Percentiles rank a stretch among this genome's conserved stretches.
These are phyloP conservation scores for Ogataea nakhonphanomensis DNA, from an alignment of 805 yeast species.

Conservation along the genomic window DNA sequence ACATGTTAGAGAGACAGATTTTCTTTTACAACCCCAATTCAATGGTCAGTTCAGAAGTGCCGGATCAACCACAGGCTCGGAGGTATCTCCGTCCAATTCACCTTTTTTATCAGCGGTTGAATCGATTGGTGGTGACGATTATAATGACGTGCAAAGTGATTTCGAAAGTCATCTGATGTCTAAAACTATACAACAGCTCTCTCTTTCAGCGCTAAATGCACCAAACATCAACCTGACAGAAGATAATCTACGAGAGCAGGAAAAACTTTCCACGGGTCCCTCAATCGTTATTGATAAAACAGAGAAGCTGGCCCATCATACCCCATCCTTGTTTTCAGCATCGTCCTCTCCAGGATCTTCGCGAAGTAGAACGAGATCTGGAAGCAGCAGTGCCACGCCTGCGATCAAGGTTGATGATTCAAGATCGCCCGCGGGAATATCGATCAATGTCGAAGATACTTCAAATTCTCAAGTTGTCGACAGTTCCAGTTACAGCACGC, in stretches of 20 bases:
- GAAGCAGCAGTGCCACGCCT: constrained; percentile 22
- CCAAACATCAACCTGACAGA: constrained; percentile 19
- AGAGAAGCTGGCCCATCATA: constrained; percentile 40
- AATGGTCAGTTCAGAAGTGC: constrained; percentile 18
- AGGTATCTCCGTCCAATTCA: constrained; percentile 24
- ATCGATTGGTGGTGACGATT: constrained; percentile 23
- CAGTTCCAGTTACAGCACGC: constrained; percentile 7
- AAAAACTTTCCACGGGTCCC: constrained; percentile 12
- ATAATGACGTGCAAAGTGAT: constrained; percentile 13
- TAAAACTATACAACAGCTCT: constrained; percentile 15
- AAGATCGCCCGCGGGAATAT: constrained; percentile 8
- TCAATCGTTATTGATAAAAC: constrained; percentile 34
- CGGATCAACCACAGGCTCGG: constrained; percentile 18
- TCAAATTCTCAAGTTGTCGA: not conserved
- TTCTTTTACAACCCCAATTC: constrained; percentile 11
- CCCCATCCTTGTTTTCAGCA: constrained; percentile 56
- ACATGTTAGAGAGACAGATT: not conserved
- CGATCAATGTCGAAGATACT: constrained; percentile 6
- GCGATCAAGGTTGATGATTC: constrained; percentile 27
- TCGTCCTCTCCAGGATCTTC: constrained; percentile 39
- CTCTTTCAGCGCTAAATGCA: constrained; percentile 4
- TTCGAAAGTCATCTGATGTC: constrained; percentile 16
- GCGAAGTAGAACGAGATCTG: constrained; percentile 33
- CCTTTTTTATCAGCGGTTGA: constrained; percentile 29
- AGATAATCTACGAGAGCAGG: constrained; percentile 20